Base-by-base conservation (phyloP, 805 yeast genomes). In the Wickerhamiella allomyrinae region DNA sequence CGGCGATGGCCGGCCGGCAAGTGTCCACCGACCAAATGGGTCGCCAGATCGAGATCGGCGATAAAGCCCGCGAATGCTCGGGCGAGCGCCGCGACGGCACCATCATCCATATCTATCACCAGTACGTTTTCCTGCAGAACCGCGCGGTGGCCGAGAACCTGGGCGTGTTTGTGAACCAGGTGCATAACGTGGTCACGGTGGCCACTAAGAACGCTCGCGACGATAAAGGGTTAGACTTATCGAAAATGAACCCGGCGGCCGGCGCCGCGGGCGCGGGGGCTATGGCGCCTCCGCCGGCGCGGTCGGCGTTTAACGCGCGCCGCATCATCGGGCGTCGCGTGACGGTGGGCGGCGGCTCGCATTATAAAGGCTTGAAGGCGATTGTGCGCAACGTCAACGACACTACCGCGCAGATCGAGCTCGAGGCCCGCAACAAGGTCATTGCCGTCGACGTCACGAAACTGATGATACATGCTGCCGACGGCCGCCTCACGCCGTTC, bases 341-440 rank as follows among this genome's bases (percentile, higher is more conserved):
- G 19, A 75, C 85, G 49, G 81, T 91, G 39, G 74, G 83, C 29
- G 77, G 81, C 55, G 85, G 95, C n/a, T 91, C 94, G 23, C 76
- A 75, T 38, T 85, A 89, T 60, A 91, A 91, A 64, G 97, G 98
- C 37, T 76, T 85, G 51, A 77, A 79, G 65, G 98, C 98, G 58
- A 81, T 84, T 49, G 84, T 91, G 34, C 80, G 82, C 51, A 97
- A 91, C 57, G 85, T 95, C 8, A 91, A 85, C 53, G 98, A 93
- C 48, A 80, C 80, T 11, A 74, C 72, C 51, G 97, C 96, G 1
- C 74, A 96, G 46, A 83, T 91, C 35, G 98, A 91, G 63, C 70
- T 91, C 49, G 97, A 91, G 60, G 83, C 95, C 21, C 87, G 87
- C 51, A 78, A 79, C 57, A 91, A 89, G 59, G 82, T 81, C 46